Base-by-base conservation (phyloP, 2,329 filamentous ascomycete genomes). In the Epichloe baconii region DNA sequence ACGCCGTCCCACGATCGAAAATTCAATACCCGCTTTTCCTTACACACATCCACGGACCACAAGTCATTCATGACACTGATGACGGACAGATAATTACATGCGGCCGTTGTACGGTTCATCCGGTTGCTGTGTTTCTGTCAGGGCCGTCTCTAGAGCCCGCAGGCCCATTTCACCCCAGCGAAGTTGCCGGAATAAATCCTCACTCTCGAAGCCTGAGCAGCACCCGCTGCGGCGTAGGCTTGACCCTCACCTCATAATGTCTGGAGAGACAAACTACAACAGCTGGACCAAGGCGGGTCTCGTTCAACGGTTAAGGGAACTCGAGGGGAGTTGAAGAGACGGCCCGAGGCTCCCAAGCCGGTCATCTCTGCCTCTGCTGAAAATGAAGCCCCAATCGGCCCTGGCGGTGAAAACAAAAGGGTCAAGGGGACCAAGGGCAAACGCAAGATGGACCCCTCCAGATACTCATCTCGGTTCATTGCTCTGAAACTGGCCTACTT, bases 401-500 rank as follows among this genome's bases (percentile, higher is more conserved):
- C 14, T 23, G 19, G 23, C 3, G 4, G 12, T 31, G 0, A 44
- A 3, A 44, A 15, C 6, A 47, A 51, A 49, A 49, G 55, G 48
- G 34, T 56, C 23, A 69, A 66, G 54, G 61, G 65, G 55, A 62
- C 70, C 34, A 76, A 74, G 59, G 55, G 38, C 64, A 77, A 69
- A 59, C 74, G 69, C 55, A 72, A 72, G 48, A 83, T 95, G 61
- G 88, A 97, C 64, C 81, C 87, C 0, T 82, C 81, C 14, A 85
- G 82, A 62, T 95, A 96, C 66, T 78, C 80, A 37, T 94, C 88
- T 1, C 81, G 93, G 45, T 81, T 85, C 54, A 86, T 98, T 56
- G 93, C 91, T 7, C 73, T 98, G 53, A 97, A 96, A 67, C 82
- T 98, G 55, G 90, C 93, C 40, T 98, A 98, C 65, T 71, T 97